These are phyloP conservation scores for Noccaea caerulescens DNA, from an alignment of 345 rosid genomes.

Conservation along the genomic window DNA sequence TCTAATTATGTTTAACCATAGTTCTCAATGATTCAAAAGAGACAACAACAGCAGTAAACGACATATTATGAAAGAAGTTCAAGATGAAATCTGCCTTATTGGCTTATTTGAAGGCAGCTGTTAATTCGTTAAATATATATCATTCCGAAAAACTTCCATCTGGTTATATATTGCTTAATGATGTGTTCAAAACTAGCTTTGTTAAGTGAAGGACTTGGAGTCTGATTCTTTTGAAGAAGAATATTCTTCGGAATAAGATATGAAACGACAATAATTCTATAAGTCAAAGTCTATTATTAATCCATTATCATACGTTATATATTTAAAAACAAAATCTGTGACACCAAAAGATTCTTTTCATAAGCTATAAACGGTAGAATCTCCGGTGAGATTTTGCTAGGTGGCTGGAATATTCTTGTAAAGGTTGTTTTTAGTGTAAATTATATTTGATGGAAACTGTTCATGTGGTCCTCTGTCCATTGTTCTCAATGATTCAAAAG, in stretches of 20 bases:
- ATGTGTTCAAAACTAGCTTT: slow-evolving; percentile 7
- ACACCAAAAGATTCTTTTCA: background rate
- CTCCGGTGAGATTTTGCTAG: slow-evolving; percentile 16
- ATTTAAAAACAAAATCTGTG: too few relatives aligned
- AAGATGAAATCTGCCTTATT: background rate
- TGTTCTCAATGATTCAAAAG: slow-evolving; percentile 20
- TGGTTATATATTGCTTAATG: background rate
- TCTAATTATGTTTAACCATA: slow-evolving; percentile 19
- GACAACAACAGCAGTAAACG: slow-evolving; percentile 12
- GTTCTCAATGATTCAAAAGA: slow-evolving; percentile 25
- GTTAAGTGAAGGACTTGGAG: background rate
- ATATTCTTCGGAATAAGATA: too few relatives aligned
- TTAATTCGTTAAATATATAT: background rate
- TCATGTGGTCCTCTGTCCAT: slow-evolving; percentile 19
- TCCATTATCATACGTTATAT: too few relatives aligned
- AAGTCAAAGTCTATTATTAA: too few relatives aligned
- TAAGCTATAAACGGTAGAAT: background rate
- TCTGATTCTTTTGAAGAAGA: too few relatives aligned
- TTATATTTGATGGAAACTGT: slow-evolving; percentile 26
- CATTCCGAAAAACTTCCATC: background rate
- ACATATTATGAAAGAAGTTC: background rate
- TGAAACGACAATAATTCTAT: too few relatives aligned
- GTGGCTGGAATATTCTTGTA: slow-evolving; percentile 29
- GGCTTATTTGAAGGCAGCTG: background rate
- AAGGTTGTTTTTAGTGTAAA: slow-evolving; percentile 2